Base-by-base conservation (phyloP, 1,284 basidiomycete genomes). In the Lentinula novae-zelandiae region DNA sequence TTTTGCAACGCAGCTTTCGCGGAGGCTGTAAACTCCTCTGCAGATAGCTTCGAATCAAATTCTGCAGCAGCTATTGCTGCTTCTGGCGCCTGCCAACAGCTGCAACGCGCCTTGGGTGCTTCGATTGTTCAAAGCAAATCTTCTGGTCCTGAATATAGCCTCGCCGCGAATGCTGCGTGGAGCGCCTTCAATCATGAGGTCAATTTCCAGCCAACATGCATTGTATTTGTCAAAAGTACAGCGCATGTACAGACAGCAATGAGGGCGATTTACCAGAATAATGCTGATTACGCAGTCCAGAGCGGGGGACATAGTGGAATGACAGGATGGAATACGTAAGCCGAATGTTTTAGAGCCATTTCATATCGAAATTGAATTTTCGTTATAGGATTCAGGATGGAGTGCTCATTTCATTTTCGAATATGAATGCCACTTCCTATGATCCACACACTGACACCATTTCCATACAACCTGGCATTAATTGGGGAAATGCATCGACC, bases 271-370 rank as follows among this genome's bases (percentile, higher is more conserved):
- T 75, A 70, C 61, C 54, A 65, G n/a, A 60, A 66, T 54, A 69
- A 71, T 53, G 67, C 71, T 20, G 68, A 66, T 15, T 77, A 75
- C 60, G 73, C 75, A 17, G 75, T 77, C 6, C 75, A 74, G 63
- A 70, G 73, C n/a, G 76, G 75, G 12, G 71, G 74, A 13, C 76
- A 77, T 61, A 73, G 71, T 53, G 75, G 70, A 13, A 73, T 73
- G 73, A 68, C 67, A 38, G 75, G 72, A n/a, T 77, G 76, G 76
- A 75, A 77, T 65, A 75, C 67, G 75, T 76, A 59, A 57, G 75
- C 69, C 42, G 12, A 12, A 12, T 22, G 1, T 13, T 15, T 44
- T 31, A 46, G n/a, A 20, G 27, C 27, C 22, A 46, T 40, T 46
- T n/a, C 0, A 27, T 9, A 22, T 51, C 40, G 15, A 38, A 12